Evolutionary conservation across 1,284 basidiomycete genomes (phyloP).

Genomic region (Melampsora americana): DNA sequence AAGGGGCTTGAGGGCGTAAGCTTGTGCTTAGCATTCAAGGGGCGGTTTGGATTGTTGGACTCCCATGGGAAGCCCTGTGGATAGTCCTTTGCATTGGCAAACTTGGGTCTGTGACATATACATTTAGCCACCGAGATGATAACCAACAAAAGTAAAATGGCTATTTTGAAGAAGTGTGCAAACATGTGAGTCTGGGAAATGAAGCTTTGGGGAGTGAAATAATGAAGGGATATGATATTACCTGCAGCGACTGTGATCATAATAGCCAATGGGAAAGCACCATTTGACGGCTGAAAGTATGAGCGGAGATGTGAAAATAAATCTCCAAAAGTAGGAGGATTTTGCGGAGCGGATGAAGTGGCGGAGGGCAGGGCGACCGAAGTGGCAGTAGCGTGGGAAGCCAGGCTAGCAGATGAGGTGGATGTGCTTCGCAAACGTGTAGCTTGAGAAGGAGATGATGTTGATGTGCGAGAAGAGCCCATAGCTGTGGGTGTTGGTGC

Average conservation of each 20-base stretch:
- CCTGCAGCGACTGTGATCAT: constrained; percentile 1
- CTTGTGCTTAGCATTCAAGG: background rate
- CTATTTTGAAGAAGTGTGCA: background rate
- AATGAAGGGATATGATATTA: background rate
- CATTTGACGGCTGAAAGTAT: constrained; percentile 2
- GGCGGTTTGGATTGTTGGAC: background rate
- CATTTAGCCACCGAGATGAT: constrained; percentile 30
- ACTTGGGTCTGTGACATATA: constrained; percentile 24
- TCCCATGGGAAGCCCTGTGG: constrained; percentile 39
- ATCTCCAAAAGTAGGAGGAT: background rate
- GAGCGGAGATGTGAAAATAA: background rate
- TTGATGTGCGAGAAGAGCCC: background rate
- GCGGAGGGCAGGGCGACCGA: background rate
- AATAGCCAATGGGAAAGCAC: constrained; percentile 1
- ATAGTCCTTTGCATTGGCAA: constrained; percentile 42
- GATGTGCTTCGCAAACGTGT: background rate
- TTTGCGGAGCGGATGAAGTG: background rate
- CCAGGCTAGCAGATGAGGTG: background rate
- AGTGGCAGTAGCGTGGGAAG: background rate
- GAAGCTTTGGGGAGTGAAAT: background rate
- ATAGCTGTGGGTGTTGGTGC: background rate
- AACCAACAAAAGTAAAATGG: constrained; percentile 5
- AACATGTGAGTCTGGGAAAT: background rate
- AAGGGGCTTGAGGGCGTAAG: background rate
- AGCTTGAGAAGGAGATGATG: background rate